Base-by-base conservation (phyloP, 1,139 yeast species). In the Geotrichum reessii region DNA sequence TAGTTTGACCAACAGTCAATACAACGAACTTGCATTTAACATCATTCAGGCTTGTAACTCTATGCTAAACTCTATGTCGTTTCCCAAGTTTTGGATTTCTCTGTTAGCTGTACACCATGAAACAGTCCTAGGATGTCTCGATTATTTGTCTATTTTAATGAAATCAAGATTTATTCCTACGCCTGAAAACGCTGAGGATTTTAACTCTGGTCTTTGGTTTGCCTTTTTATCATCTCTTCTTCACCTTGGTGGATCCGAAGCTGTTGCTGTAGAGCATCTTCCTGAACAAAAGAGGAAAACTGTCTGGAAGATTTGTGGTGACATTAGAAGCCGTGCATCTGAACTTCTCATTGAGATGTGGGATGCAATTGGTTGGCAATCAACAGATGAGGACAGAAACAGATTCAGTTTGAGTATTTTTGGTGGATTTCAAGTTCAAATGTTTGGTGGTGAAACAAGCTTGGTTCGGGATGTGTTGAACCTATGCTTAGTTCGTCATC, bases 251-350 rank as follows among this genome's bases (percentile, higher is more conserved):
- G 79, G 78, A 59, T 69, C 73, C 1, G 70, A 67, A 44, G 63
- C 69, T 7, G 62, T 71, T 53, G 69, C 69, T 14, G 64, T 69
- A 21, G 73, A 70, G 60, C 64, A 64, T 48, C 62, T 67, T 62
- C 81, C 90, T 1, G 85, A 83, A 52, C 83, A 87, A 57, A 91
- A 95, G 52, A 79, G 86, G 69, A 84, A 84, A 65, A 91, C 92
- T 0, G 83, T 91, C 64, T 76, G 75, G 71, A 78, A 77, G 59
- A 81, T 88, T 53, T 80, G 91, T 0, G 84, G 84, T 9, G 84
- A 82, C 65, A 74, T 87, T 63, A 78, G 95, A 64, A 79, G 79
- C 28, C 75, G 87, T 62, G 78, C 86, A 50, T 83, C 91, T 0
- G 67, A 64, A 17, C 73, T 87, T 57, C 66, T 89, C 19, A 78